phyloP scores from a whole-genome alignment of 495 filamentous ascomycete genomes.

The Tuber microsphaerosporum region DNA sequence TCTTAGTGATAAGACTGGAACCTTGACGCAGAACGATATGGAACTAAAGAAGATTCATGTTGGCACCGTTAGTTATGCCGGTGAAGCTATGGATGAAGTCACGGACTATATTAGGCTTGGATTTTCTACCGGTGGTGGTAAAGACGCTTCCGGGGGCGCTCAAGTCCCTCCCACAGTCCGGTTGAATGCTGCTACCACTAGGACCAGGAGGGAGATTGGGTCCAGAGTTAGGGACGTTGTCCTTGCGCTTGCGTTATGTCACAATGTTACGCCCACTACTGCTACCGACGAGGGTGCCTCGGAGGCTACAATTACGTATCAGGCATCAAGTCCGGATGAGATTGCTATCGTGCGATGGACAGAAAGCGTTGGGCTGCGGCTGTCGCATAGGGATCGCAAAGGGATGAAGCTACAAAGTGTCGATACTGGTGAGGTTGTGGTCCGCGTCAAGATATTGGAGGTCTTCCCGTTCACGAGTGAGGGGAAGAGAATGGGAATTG shows the following conservation, averaged over 20 bases:
- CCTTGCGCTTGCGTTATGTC: slow-evolving; percentile 83
- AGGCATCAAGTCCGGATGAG: slow-evolving; percentile 95
- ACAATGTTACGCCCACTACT: slow-evolving; percentile 91
- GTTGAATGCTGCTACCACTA: slow-evolving; percentile 57
- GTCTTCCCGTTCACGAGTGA: slow-evolving; percentile 97
- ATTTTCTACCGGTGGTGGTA: slow-evolving; percentile 51
- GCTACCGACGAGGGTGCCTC: slow-evolving; percentile 71
- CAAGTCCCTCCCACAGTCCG: background rate
- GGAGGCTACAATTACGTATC: slow-evolving; percentile 67
- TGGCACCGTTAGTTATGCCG: slow-evolving; percentile 93
- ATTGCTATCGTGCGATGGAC: slow-evolving; percentile 97
- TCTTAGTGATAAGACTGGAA: slow-evolving; percentile 95
- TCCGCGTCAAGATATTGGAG: slow-evolving; percentile 83
- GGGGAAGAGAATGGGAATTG: slow-evolving; percentile 97
- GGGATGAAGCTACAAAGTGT: slow-evolving; percentile 72
- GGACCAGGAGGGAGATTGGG: slow-evolving; percentile 86
- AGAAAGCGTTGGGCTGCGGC: slow-evolving; percentile 78
- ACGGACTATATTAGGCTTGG: slow-evolving; percentile 73
- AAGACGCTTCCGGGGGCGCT: slow-evolving; percentile 42
- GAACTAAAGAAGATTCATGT: slow-evolving; percentile 98
- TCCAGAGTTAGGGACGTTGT: slow-evolving; percentile 85
- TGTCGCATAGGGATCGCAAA: slow-evolving; percentile 79
- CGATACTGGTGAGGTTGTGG: slow-evolving; percentile 66
- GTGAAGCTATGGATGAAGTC: slow-evolving; percentile 98
- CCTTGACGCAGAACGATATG: slow-evolving; percentile 97